Conservation (phyloP, 83 land plant species). For the Thuja plicata region DNA sequence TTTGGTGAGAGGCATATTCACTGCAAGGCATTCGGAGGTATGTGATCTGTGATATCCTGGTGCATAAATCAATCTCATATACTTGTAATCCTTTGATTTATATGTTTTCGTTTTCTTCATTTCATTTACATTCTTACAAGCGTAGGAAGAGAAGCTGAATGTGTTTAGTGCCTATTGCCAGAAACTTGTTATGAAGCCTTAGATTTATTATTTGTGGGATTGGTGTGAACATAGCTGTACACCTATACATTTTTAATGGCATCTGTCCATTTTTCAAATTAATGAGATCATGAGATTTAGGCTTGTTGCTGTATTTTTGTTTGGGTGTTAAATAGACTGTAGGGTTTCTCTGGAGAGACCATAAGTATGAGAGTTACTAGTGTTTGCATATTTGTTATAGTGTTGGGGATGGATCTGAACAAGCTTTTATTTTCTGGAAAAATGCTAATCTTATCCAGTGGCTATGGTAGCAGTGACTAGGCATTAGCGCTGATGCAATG, state of each 20-base stretch:
- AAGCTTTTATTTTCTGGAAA: neutral
- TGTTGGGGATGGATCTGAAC: neutral
- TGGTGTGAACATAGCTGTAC: neutral
- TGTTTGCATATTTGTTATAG: neutral
- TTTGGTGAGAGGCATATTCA: neutral
- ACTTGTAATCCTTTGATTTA: neutral
- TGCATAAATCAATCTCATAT: neutral
- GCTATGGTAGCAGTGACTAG: neutral
- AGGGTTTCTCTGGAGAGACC: neutral
- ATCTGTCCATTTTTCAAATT: neutral
- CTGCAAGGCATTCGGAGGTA: neutral
- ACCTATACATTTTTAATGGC: neutral
- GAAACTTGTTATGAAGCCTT: neutral
- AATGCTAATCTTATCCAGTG: neutral
- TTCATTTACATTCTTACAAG: neutral
- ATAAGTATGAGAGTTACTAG: neutral
- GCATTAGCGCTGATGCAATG: neutral
- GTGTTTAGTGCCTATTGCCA: neutral
- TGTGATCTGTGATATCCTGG: slow-evolving; percentile 5
- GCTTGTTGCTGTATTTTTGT: neutral
- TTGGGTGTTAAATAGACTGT: neutral
- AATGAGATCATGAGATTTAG: neutral
- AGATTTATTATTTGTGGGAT: neutral
- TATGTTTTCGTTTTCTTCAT: neutral
- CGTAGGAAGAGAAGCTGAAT: neutral